Base-by-base conservation (phyloP, 257 asterid genomes). In the Marsdenia floribunda region DNA sequence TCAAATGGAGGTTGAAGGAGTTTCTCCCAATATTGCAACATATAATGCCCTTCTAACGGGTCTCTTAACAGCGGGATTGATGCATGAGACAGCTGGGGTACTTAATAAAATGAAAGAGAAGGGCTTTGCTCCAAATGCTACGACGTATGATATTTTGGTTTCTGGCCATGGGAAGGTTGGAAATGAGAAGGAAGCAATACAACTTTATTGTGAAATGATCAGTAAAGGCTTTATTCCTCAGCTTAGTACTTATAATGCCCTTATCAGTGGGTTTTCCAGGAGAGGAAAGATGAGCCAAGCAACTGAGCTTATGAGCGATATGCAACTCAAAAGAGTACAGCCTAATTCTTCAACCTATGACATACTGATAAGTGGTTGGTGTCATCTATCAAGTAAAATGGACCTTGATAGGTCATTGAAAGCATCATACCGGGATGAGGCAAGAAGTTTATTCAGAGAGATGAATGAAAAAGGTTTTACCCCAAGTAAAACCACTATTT, bases 271-370 rank as follows among this genome's bases (percentile, higher is more conserved):
- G 75, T 94, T 94, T 88, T 89, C 97, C 60, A 90, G 79, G 85
- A 83, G 76, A 59, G 99, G 99, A 77, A 89, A 85, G 81, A 92
- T 94, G 97, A 87, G 84, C 70, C 96, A 94, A 70, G 96, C 97
- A 22, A 84, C 84, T 83, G 99, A 94, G 86, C 90, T 94, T 82
- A 69, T 88, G 89, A 86, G 83, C 35, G 99, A 94, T 83, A 90
- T 94, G 97, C 85, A 88, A 77, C 70, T 80, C 75, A 84, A 97
- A 82, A 89, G 92, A 37, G 92, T 85, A 52, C 26, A 46, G 61
- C 92, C 96, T n/a, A 90, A 83, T 81, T 81, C 97, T 54, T 86
- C 97, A 46, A 92, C 97, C 4, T 92, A 90, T 75, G 93, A 94
- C 88, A 82, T 92, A 79, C 87, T 94, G 18, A 78, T 94, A 78